These are phyloP conservation scores for Malus asiatica DNA, from an alignment of 306 rosid genomes.

Conservation along the genomic window DNA sequence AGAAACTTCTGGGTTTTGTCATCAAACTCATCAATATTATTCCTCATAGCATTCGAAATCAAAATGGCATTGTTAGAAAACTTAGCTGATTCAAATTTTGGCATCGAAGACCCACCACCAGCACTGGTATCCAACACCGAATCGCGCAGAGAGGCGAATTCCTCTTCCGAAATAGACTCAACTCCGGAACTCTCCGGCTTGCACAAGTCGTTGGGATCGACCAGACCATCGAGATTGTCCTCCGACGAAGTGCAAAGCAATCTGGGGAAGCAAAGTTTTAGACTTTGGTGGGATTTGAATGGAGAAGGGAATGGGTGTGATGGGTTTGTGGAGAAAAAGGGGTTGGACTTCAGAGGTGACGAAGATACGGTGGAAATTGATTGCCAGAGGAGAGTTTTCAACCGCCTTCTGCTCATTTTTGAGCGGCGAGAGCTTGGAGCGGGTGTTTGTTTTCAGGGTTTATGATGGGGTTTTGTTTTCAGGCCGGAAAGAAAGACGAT, in stretches of 20 bases:
- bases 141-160: conserved; percentile 44
- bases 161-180: conserved; percentile 29
- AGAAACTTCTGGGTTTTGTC: conserved; percentile 39
- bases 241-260: conserved; percentile 19
- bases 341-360: neutral
- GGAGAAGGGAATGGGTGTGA: neutral
- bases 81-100: conserved; percentile 8
- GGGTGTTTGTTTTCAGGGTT: neutral
- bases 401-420: conserved; percentile 43
- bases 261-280: conserved; percentile 7
- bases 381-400: conserved; percentile 23
- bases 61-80: conserved; percentile 33
- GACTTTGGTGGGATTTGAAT: neutral
- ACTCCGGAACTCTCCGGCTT: conserved; percentile 12
- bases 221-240: conserved; percentile 44
- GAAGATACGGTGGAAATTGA: conserved; percentile 26
- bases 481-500: neutral
- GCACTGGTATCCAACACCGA: conserved; percentile 32
- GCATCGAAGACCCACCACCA: conserved; percentile 16
- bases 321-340: neutral
- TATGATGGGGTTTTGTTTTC: neutral
- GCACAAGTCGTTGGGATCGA: conserved; percentile 33
- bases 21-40: conserved; percentile 28
- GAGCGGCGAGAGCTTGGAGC: neutral
- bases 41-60: conserved; percentile 34